Evolutionary conservation across 202 grass and related monocot genomes (phyloP).

Genomic region (Musa balbisiana): DNA sequence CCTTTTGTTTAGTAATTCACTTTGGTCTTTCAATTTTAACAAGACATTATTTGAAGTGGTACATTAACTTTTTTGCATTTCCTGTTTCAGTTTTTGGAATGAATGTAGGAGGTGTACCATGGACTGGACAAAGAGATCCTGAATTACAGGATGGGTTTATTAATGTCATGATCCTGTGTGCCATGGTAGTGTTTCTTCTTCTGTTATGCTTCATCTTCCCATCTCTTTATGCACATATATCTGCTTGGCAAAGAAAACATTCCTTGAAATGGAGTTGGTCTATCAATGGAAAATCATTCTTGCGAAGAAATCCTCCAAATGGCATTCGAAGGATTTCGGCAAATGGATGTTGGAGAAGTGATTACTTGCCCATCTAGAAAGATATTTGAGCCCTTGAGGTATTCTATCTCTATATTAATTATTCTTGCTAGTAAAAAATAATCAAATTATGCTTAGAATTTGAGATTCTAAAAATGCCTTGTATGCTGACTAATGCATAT

Average conservation of each 20-base stretch:
- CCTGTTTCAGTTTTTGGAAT: constrained; percentile 68
- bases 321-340: background rate
- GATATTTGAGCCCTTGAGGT: background rate
- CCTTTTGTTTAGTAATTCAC: background rate
- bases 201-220: constrained; percentile 77
- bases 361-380: background rate
- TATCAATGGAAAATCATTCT: constrained; percentile 40
- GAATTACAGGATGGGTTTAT: constrained; percentile 59
- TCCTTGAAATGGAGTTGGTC: constrained; percentile 50
- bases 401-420: background rate
- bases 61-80: background rate
- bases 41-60: too few relatives aligned
- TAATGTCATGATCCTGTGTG: constrained; percentile 81
- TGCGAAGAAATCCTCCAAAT: constrained; percentile 40
- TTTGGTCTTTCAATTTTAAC: background rate
- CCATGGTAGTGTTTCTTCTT: constrained; percentile 47
- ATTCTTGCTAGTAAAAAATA: too few relatives aligned
- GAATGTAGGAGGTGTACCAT: constrained; percentile 92
- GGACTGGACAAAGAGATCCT: constrained; percentile 72
- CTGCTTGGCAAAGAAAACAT: constrained; percentile 42
- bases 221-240: constrained; percentile 58
- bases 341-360: background rate
- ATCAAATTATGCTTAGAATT: too few relatives aligned
- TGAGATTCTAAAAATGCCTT: too few relatives aligned
- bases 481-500: background rate